Evolutionary conservation across 116 monocot species (phyloP).

Genomic region (Trichopus zeylanicus): DNA sequence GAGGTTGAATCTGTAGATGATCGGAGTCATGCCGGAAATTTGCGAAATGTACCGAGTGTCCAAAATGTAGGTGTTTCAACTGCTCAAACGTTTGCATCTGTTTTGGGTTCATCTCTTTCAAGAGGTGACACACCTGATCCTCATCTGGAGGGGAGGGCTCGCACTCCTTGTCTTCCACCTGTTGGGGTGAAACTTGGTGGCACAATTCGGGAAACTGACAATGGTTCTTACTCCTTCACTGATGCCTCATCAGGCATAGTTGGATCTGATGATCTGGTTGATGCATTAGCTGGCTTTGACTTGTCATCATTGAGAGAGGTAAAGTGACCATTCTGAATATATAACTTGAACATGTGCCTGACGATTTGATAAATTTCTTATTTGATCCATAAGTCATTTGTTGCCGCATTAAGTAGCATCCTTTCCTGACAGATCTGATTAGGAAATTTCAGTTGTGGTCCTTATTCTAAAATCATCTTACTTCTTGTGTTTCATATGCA

Average conservation of each 20-base stretch:
- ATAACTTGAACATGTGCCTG: slow-evolving; percentile 22
- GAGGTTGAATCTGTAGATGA: neutral
- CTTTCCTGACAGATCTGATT: slow-evolving; percentile 9
- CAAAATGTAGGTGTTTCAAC: slow-evolving; percentile 16
- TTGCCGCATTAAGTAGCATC: slow-evolving; percentile 16
- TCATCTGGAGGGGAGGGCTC: slow-evolving; percentile 19
- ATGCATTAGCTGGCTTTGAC: slow-evolving; percentile 45
- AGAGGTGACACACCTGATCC: slow-evolving; percentile 32
- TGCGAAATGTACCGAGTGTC: too few species aligned
- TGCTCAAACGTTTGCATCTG: slow-evolving; percentile 32
- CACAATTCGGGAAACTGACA: slow-evolving; percentile 8
- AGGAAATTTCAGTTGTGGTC: too few species aligned
- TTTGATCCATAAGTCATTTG: slow-evolving; percentile 18
- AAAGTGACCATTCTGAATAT: slow-evolving; percentile 8
- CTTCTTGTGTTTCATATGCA: too few species aligned
- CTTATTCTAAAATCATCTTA: too few species aligned
- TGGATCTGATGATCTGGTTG: slow-evolving; percentile 46
- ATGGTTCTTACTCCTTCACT: slow-evolving; percentile 22
- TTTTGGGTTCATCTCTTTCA: too few species aligned
- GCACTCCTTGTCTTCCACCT: too few species aligned
- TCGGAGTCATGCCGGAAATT: too few species aligned
- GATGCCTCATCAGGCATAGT: slow-evolving; percentile 20
- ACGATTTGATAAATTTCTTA: slow-evolving; percentile 18
- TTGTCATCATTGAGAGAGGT: slow-evolving; percentile 17
- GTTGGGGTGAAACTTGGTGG: slow-evolving; percentile 16